Evolutionary conservation across 441 rosid genomes (phyloP), one percentile per base, ranked within the genome.

Genomic region (Gossypium trilobum): DNA sequence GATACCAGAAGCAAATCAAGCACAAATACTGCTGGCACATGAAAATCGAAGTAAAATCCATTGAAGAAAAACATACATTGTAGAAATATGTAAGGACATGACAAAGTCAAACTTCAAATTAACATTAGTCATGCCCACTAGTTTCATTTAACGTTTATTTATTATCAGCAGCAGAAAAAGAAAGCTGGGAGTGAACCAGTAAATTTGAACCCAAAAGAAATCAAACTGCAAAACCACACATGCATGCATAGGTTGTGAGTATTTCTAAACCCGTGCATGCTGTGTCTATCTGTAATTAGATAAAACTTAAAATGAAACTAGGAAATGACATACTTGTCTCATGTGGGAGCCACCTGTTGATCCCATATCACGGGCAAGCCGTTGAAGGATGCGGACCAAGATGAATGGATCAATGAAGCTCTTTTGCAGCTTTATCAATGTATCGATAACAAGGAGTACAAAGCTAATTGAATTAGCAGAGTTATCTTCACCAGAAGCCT

Each of bases 341-440:
- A 80, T 69, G 80, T 92, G 91, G 73, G 96, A 89, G 71, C 92
- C 85, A 1, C 80, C 82, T 68, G 96, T 81, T 56, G 87, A 87
- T 79, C 96, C 95, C 90, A 93, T 85, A 81, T 95, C 98, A 69
- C 97, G 93, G 23, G 89, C 86, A 73, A 94, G 79, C 60, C 91
- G 94, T 83, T 92, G 97, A 79, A 95, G 91, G 79, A 95, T 88
- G 75, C 86, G 89, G 72, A 85, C 90, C 88, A 95, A 83, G 74
- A 83, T 82, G 79, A 39, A 42, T 73, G 99, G 93, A 63, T 95
- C 99, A 72, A 89, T 73, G 67, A 85, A 77, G 82, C 70, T 84
- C 81, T 90, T 91, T 75, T 87, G 95, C 81, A 87, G 95, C 84
- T 92, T 95, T 23, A 88, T 88, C 85, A 91, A 85, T 51, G 98